Base-by-base conservation (phyloP, 371 early-diverging fungal species). In the Mucor mucedo region DNA sequence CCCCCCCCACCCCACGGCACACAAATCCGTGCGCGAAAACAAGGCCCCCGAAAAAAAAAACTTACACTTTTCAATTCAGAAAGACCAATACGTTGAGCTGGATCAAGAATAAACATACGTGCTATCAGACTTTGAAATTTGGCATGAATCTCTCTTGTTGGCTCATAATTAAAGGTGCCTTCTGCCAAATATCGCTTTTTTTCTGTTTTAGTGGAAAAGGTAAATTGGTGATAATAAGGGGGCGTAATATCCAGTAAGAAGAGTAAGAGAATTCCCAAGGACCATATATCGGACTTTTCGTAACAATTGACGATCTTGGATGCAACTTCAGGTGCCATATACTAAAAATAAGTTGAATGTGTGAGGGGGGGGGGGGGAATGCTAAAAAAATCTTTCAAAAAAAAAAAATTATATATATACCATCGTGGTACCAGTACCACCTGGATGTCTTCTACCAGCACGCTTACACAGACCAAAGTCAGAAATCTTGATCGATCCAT, bases 291-390 rank as follows among this genome's bases (percentile, higher is more conserved):
- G 39, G 56, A 53, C 30, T 42, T 54, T n/a, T 49, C 41, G 21
- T 29, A 13, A 5, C 2, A 49, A 0, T 1, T 7, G 8, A 16
- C 13, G 4, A 28, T 16, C 11, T 2, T 4, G 39, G 39, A 28
- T 8, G 48, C 63, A 10, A 62, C 63, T 40, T 62, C 63, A 10
- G 63, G 63, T 2, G 63, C 63, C 38, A 62, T 38, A 47, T 10
- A 55, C 63, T 62, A 35, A 35, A 35, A 6, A 35, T 35, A 35
- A 35, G 35, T 35, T 35, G 7, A 35, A 5, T 7, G 7, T 35
- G 35, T 35, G 7, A 35, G 35, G n/a, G n/a, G 21, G 21, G 21
- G 21, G 0, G 21, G 21, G 21, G 1, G 21, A 21, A 21, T 21
- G 21, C 21, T 21, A 21, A 21, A 21, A 21, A 21, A 21, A 35